Percentiles rank a stretch among this genome's conserved stretches.
These are phyloP conservation scores for Silybum marianum DNA, from an alignment of 129 eudicot genomes.

Conservation along the genomic window DNA sequence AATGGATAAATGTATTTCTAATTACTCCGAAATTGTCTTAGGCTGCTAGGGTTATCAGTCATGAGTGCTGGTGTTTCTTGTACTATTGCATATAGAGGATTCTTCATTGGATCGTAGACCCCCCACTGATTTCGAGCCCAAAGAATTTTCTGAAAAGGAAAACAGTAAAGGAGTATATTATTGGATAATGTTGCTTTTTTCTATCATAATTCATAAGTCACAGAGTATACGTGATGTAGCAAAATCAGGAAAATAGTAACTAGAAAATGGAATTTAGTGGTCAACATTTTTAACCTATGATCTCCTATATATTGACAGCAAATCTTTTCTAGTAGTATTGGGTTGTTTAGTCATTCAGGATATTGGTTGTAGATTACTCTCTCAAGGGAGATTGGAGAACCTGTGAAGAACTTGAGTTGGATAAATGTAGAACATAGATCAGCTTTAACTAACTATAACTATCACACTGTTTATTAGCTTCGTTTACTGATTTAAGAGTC, in stretches of 20 bases:
- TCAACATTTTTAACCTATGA: conserved; percentile 5
- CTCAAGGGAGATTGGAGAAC: not conserved
- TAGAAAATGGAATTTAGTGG: conserved; percentile 8
- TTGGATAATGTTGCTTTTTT: conserved; percentile 1
- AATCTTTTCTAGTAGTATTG: not conserved
- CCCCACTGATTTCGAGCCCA: not conserved
- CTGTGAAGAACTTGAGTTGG: not conserved
- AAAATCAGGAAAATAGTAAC: not conserved
- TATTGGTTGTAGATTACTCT: conserved; percentile 19
- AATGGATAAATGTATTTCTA: conserved; percentile 9
- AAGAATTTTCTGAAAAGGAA: not conserved
- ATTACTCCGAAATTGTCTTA: not conserved
- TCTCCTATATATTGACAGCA: not conserved
- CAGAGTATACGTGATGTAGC: not conserved
- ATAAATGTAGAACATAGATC: not conserved
- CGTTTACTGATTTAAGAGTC: conserved; percentile 14
- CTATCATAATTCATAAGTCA: not conserved
- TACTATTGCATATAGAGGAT: conserved; percentile 4
- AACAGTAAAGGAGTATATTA: conserved; percentile 6
- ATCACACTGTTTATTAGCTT: not conserved
- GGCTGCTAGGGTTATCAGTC: conserved; percentile 22
- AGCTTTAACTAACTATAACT: conserved; percentile 13
- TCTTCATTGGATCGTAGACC: not conserved
- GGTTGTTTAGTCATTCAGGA: not conserved
- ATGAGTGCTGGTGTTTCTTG: not conserved